These are phyloP conservation scores for Vigna mungo DNA, from an alignment of 306 rosid species.

Conservation along the genomic window DNA sequence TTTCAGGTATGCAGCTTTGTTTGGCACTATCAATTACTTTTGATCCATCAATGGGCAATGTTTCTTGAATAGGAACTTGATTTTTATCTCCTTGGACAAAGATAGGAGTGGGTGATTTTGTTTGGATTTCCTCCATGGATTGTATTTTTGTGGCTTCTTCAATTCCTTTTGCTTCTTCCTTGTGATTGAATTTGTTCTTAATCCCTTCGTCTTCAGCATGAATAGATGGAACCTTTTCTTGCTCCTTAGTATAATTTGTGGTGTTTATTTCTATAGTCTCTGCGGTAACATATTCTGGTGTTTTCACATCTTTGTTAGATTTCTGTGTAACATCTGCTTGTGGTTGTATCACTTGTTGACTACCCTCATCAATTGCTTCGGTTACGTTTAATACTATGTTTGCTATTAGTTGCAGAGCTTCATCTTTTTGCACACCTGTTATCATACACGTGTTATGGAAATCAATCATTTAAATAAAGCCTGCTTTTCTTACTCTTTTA, in stretches of 20 bases:
- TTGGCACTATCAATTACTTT: neutral
- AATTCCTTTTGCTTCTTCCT: neutral
- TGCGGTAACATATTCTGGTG: neutral
- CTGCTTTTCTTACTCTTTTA: neutral
- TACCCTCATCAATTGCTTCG: neutral
- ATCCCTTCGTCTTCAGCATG: neutral
- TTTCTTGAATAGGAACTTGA: neutral
- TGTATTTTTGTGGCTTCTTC: neutral
- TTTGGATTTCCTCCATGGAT: neutral
- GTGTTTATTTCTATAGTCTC: neutral
- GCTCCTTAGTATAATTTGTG: neutral
- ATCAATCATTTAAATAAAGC: neutral
- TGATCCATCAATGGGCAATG: neutral
- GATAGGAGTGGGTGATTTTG: neutral
- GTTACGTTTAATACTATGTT: too few species aligned
- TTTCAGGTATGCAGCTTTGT: neutral
- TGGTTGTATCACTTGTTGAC: neutral
- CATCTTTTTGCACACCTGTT: neutral
- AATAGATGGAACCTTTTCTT: neutral
- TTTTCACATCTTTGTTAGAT: too few species aligned
- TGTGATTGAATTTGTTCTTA: too few species aligned
- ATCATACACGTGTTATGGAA: neutral
- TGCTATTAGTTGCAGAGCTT: neutral
- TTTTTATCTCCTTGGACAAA: neutral
- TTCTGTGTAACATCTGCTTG: neutral